These are phyloP conservation scores for Pulveroboletus sp. DNA, from an alignment of 768 basidiomycete genomes.

Conservation along the genomic window DNA sequence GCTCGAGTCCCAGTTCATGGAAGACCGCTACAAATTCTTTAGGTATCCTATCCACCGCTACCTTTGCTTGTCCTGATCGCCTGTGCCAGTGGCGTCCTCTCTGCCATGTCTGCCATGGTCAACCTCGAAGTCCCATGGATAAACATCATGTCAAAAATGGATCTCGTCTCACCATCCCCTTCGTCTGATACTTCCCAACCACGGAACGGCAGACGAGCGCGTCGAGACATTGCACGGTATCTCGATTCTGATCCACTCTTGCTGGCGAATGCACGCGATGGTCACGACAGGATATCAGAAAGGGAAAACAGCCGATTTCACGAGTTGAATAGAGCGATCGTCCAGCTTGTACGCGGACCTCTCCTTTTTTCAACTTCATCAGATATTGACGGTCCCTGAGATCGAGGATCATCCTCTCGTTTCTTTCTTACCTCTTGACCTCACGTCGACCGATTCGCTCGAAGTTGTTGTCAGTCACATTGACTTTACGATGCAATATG, in stretches of 20 bases:
- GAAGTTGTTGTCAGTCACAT: slow-evolving; percentile 92
- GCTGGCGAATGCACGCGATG: slow-evolving; percentile 52
- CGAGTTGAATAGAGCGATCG: slow-evolving; percentile 91
- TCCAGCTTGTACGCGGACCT: slow-evolving; percentile 69
- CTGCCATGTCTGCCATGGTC: slow-evolving; percentile 99
- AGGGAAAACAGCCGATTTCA: slow-evolving; percentile 85
- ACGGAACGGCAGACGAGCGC: slow-evolving; percentile 69
- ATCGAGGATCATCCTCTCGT: slow-evolving; percentile 99
- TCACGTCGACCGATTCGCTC: slow-evolving; percentile 85
- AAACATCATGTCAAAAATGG: slow-evolving; percentile 99
- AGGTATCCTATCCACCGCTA: slow-evolving; percentile 45
- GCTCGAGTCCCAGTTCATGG: slow-evolving; percentile 99
- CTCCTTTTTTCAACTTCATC: neutral
- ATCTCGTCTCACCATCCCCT: slow-evolving; percentile 62
- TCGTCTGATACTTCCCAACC: slow-evolving; percentile 44
- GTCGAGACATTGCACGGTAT: slow-evolving; percentile 89
- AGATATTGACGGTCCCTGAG: slow-evolving; percentile 38
- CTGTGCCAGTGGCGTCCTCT: slow-evolving; percentile 75
- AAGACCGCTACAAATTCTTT: slow-evolving; percentile 98
- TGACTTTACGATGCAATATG: slow-evolving; percentile 98
- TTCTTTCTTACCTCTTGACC: slow-evolving; percentile 92
- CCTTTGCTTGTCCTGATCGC: slow-evolving; percentile 5
- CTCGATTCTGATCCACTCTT: slow-evolving; percentile 94
- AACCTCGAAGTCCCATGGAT: slow-evolving; percentile 96
- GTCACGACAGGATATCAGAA: slow-evolving; percentile 42